phyloP scores from a whole-genome alignment of 225 moss, liverwort and hornwort genomes.

The Pleurozium schreberi region DNA sequence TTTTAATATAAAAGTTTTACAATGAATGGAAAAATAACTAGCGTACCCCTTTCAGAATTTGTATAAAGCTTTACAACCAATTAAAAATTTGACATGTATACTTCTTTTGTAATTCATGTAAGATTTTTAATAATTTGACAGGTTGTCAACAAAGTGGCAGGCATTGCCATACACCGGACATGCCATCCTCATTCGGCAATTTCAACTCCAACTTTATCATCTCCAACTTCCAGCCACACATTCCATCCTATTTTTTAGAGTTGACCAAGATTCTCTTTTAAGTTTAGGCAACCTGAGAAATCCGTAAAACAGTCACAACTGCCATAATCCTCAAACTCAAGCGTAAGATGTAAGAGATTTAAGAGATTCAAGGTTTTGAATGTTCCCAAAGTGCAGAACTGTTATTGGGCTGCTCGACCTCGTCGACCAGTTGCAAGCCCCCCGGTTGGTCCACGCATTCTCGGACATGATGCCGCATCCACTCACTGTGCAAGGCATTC shows the following conservation, averaged over 20 bases:
- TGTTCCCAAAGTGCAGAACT: constrained; percentile 3
- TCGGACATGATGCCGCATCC: constrained; percentile 46
- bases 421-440: constrained; percentile 28
- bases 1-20: not conserved
- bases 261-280: not conserved
- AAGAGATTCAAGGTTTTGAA: not conserved
- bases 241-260: not conserved
- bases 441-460: constrained; percentile 40
- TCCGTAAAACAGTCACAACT: not conserved
- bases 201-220: not conserved
- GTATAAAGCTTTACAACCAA: too few species aligned
- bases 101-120: too few species aligned
- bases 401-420: not conserved
- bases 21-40: too few species aligned
- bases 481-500: constrained; percentile 21
- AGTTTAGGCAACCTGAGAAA: not conserved
- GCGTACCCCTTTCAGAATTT: not conserved
- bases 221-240: not conserved
- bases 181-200: not conserved
- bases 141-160: too few species aligned
- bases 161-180: too few species aligned
- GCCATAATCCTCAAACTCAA: not conserved
- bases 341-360: too few species aligned
- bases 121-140: too few species aligned
- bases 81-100: too few species aligned